A percentile compares a stretch with the other conserved stretches of the same genome.
These are phyloP conservation scores for Chrysoporthe deuterocubensis DNA, from an alignment of 2,329 filamentous ascomycete genomes.

Conservation along the genomic window DNA sequence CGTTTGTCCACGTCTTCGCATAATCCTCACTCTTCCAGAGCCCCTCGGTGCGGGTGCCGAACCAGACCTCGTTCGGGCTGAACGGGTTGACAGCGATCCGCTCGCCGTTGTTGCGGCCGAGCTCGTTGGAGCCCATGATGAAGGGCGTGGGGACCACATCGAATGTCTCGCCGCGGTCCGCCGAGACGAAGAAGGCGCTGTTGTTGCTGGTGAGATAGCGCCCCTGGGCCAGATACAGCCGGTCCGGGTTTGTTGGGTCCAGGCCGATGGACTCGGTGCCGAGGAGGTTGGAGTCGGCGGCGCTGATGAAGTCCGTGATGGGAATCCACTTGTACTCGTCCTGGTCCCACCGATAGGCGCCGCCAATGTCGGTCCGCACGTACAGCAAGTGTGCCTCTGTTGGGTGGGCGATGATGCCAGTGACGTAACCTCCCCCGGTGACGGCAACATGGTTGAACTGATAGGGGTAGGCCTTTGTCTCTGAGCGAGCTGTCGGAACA, in stretches of 20 bases:
- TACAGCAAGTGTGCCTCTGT: conserved; percentile 11
- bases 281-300: conserved; percentile 11
- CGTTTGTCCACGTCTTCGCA: conserved; percentile 17
- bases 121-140: conserved; percentile 20
- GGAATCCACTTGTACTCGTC: conserved; percentile 19
- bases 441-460: conserved; percentile 19
- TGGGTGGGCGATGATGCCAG: conserved; percentile 16
- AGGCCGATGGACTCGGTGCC: conserved; percentile 15
- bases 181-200: conserved; percentile 18
- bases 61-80: conserved; percentile 10
- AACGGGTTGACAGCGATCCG: conserved; percentile 16
- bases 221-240: conserved; percentile 18
- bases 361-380: conserved; percentile 18
- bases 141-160: conserved; percentile 13
- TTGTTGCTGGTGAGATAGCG: conserved; percentile 20
- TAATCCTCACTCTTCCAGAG: conserved; percentile 17
- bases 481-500: not conserved
- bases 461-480: conserved; percentile 14
- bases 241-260: conserved; percentile 12
- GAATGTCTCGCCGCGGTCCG: conserved; percentile 15
- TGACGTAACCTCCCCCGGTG: conserved; percentile 18
- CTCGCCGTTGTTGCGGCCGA: conserved; percentile 22
- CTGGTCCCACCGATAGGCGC: conserved; percentile 12
- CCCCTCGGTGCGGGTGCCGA: conserved; percentile 8
- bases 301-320: conserved; percentile 17